Evolutionary conservation across 169 alveolate species (phyloP).

Genomic region (Eimeria praecox): DNA sequence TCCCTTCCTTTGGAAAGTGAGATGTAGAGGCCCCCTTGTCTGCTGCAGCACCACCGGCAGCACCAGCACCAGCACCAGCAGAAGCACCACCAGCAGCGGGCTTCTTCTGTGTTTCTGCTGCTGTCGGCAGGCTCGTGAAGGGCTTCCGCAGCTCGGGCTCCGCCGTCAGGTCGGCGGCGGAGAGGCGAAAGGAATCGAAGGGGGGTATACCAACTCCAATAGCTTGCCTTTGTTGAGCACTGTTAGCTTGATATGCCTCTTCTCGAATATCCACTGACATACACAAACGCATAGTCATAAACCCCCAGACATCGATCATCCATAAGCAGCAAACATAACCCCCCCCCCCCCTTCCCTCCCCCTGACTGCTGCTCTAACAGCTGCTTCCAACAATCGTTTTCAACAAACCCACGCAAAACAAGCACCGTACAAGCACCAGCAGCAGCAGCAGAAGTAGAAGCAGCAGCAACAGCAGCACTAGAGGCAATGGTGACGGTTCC

Average conservation of each 20-base stretch:
- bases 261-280: neutral
- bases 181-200: neutral
- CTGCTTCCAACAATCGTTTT: neutral
- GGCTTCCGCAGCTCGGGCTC: conserved; percentile 31
- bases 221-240: neutral
- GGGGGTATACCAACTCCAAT: neutral
- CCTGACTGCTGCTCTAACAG: neutral
- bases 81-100: neutral
- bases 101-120: neutral
- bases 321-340: neutral
- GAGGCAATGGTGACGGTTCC: too few relatives aligned
- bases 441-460: neutral
- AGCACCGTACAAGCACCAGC: neutral
- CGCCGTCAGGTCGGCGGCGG: conserved; percentile 41
- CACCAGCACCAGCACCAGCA: neutral
- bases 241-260: neutral
- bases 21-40: neutral
- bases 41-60: neutral
- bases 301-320: neutral
- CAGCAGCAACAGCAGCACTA: conserved; percentile 1
- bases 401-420: neutral
- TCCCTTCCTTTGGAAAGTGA: neutral
- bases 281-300: too few relatives aligned
- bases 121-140: conserved; percentile 14
- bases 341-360: too few relatives aligned